A percentile compares a stretch with the other conserved stretches of the same genome.
Evolutionary conservation across 179 eudicot species (phyloP).

Genomic region (Drosera spatulata): DNA sequence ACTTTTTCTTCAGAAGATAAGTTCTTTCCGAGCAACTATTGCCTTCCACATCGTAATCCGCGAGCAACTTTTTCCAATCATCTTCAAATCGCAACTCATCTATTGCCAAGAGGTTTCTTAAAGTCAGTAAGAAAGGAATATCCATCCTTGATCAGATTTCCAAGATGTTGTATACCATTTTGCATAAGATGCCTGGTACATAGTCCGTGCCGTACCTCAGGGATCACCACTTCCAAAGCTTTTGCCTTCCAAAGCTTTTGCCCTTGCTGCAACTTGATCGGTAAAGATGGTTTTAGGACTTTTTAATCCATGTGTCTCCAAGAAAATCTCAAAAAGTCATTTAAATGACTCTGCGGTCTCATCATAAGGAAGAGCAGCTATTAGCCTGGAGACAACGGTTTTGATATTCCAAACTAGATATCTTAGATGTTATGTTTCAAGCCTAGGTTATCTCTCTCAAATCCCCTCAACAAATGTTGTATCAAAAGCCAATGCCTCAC

Average conservation of each 20-base stretch:
- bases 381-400: too few relatives aligned
- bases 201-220: background rate
- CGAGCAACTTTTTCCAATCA: slow-evolving; percentile 4
- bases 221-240: background rate
- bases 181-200: slow-evolving; percentile 8
- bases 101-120: background rate
- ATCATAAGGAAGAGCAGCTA: slow-evolving; percentile 7
- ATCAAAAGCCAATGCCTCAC: slow-evolving; percentile 30
- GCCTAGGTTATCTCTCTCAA: background rate
- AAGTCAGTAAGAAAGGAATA: slow-evolving; percentile 8
- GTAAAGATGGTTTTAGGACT: slow-evolving; percentile 9
- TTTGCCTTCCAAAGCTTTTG: slow-evolving; percentile 5
- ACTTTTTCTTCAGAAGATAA: slow-evolving; percentile 14
- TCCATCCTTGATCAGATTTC: background rate
- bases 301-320: slow-evolving; percentile 2
- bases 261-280: slow-evolving; percentile 9
- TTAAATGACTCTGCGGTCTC: slow-evolving; percentile 2
- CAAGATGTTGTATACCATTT: slow-evolving; percentile 5
- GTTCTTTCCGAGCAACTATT: slow-evolving; percentile 9
- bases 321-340: slow-evolving; percentile 14
- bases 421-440: too few relatives aligned
- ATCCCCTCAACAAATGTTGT: slow-evolving; percentile 8
- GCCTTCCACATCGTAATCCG: background rate
- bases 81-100: background rate
- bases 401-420: too few relatives aligned